Percentiles rank a stretch among this genome's conserved stretches.
Conservation (phyloP, 768 basidiomycete genomes). For the Amanita rubescens region DNA sequence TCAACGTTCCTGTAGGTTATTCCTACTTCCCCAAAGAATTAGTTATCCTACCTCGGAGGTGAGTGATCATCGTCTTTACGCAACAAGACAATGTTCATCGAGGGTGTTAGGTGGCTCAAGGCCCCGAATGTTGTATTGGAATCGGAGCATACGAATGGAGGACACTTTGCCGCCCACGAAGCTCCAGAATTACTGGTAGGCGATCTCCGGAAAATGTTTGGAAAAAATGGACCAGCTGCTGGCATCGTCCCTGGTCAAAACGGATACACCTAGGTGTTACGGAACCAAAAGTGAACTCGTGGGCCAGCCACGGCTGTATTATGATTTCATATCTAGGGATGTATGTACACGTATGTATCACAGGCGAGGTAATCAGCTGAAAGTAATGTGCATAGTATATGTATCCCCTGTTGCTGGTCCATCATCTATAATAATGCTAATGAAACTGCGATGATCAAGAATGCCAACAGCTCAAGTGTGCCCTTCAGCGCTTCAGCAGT, state of each 20-base stretch:
- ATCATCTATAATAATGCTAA: neutral
- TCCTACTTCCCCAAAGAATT: constrained; percentile 49
- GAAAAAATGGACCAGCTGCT: constrained; percentile 40
- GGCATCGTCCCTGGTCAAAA: constrained; percentile 36
- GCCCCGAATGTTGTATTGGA: constrained; percentile 36
- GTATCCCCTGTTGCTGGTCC: neutral
- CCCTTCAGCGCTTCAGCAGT: neutral
- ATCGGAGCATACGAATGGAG: constrained; percentile 40
- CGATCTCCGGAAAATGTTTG: constrained; percentile 52
- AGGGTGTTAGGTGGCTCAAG: constrained; percentile 33
- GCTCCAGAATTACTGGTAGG: constrained; percentile 37
- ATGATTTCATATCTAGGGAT: too few relatives aligned
- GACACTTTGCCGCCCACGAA: constrained; percentile 55
- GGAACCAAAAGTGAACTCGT: too few relatives aligned
- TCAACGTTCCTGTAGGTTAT: constrained; percentile 37
- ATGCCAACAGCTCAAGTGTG: neutral
- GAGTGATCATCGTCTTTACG: constrained; percentile 5
- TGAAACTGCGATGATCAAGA: neutral
- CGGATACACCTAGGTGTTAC: constrained; percentile 27
- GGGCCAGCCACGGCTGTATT: too few relatives aligned
- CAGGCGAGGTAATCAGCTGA: neutral
- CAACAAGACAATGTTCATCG: neutral
- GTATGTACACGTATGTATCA: too few relatives aligned
- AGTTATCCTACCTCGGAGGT: constrained; percentile 22
- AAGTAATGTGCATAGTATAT: neutral